These are phyloP conservation scores for Camellia granthamiana DNA, from an alignment of 148 eudicot genomes.

Conservation along the genomic window DNA sequence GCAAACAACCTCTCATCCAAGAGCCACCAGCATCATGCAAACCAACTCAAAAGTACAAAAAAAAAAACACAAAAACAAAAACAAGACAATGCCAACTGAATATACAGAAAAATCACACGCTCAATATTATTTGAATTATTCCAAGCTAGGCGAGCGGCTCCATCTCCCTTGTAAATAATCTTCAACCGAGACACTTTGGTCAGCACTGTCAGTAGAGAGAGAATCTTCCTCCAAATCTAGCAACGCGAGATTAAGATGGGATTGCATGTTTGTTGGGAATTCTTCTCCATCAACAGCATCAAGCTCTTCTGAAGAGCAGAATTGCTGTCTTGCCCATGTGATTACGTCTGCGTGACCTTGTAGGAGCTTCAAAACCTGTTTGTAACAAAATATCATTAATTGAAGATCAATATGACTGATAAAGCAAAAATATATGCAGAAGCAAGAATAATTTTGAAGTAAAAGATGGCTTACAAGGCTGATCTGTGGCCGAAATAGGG, in stretches of 20 bases:
- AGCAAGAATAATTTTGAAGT: not conserved
- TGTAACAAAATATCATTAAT: not conserved
- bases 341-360: constrained; percentile 52
- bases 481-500: constrained; percentile 72
- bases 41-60: not conserved
- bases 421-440: not conserved
- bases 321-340: constrained; percentile 68
- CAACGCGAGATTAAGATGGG: constrained; percentile 72
- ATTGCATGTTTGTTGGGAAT: constrained; percentile 51
- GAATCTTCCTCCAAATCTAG: constrained; percentile 76
- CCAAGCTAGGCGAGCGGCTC: constrained; percentile 78
- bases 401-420: not conserved
- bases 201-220: constrained; percentile 59
- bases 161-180: constrained; percentile 71
- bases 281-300: constrained; percentile 51
- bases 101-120: not conserved
- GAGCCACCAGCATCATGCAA: not conserved
- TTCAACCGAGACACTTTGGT: constrained; percentile 65
- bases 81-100: not conserved
- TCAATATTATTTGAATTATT: constrained; percentile 24
- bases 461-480: constrained; percentile 52
- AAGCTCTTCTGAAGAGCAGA: constrained; percentile 33
- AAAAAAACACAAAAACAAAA: no score
- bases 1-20: not conserved
- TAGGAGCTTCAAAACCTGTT: constrained; percentile 73